These are phyloP conservation scores for Candida anglica DNA, from an alignment of 805 yeast species.

Conservation along the genomic window DNA sequence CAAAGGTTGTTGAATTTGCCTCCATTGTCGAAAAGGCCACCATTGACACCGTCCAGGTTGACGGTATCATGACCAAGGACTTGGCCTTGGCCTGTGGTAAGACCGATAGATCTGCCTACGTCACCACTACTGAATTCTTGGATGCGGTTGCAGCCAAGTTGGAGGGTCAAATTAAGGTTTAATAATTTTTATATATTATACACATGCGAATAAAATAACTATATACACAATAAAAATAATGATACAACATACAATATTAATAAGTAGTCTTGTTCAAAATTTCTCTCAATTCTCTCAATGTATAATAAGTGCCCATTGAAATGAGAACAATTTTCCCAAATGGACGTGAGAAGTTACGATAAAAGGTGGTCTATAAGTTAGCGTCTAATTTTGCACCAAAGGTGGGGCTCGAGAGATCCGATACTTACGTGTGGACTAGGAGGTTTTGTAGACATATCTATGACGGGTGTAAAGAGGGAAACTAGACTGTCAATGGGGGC, in stretches of 20 bases:
- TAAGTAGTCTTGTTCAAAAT: slow-evolving; percentile 2
- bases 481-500: not conserved
- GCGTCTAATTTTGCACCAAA: no score
- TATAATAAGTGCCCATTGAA: slow-evolving; percentile 13
- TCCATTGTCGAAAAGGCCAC: slow-evolving; percentile 62
- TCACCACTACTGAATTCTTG: slow-evolving; percentile 71
- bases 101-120: slow-evolving; percentile 58
- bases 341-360: slow-evolving; percentile 12
- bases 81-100: slow-evolving; percentile 70
- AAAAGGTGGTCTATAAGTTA: slow-evolving; percentile 11
- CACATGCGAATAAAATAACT: no score
- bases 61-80: slow-evolving; percentile 80
- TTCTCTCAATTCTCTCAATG: slow-evolving; percentile 9
- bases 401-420: not conserved
- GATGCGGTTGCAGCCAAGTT: slow-evolving; percentile 70
- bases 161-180: slow-evolving; percentile 12
- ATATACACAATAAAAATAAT: no score
- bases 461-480: no score
- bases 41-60: slow-evolving; percentile 67
- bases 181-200: no score
- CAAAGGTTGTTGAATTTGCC: slow-evolving; percentile 67
- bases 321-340: slow-evolving; percentile 11
- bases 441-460: no score
- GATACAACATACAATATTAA: no score
- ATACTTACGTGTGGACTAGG: slow-evolving; percentile 4